phyloP scores from a whole-genome alignment of 1,284 basidiomycete species.

The Rhodofomes roseus region DNA sequence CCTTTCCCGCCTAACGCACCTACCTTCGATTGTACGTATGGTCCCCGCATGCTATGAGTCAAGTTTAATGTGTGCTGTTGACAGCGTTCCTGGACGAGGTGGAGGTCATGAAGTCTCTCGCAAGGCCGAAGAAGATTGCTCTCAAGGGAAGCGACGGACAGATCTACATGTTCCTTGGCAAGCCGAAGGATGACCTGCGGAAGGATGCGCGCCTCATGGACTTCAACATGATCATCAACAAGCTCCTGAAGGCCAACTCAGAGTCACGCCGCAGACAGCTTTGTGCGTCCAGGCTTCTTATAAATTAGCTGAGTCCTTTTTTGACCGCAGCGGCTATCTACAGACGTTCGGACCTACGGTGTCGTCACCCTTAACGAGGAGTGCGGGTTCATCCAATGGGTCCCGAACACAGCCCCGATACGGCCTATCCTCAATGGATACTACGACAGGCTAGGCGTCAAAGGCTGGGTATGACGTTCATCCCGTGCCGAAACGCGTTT shows the following conservation, averaged over 20 bases:
- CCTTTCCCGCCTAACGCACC: slow-evolving; percentile 83
- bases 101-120: slow-evolving; percentile 91
- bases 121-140: slow-evolving; percentile 90
- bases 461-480: slow-evolving; percentile 53
- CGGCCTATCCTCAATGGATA: slow-evolving; percentile 74
- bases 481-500: not conserved
- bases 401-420: slow-evolving; percentile 88
- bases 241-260: slow-evolving; percentile 90
- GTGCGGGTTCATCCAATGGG: slow-evolving; percentile 99
- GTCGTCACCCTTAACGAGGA: slow-evolving; percentile 97
- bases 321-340: slow-evolving; percentile 7
- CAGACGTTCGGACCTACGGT: slow-evolving; percentile 94
- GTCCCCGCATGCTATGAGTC: not conserved
- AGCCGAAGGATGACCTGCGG: slow-evolving; percentile 96
- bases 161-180: slow-evolving; percentile 90
- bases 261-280: slow-evolving; percentile 89
- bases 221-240: slow-evolving; percentile 98
- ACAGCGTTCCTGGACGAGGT: slow-evolving; percentile 80
- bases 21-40: slow-evolving; percentile 65
- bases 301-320: not conserved
- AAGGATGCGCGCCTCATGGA: slow-evolving; percentile 99
- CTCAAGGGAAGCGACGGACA: slow-evolving; percentile 84
- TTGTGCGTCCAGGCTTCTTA: slow-evolving; percentile 46
- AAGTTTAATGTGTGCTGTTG: not conserved
- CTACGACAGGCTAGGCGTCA: slow-evolving; percentile 67